Evolutionary conservation across 495 filamentous ascomycete species (phyloP), one percentile per base, ranked within the genome.

Genomic region (Annulohypoxylon moriforme): DNA sequence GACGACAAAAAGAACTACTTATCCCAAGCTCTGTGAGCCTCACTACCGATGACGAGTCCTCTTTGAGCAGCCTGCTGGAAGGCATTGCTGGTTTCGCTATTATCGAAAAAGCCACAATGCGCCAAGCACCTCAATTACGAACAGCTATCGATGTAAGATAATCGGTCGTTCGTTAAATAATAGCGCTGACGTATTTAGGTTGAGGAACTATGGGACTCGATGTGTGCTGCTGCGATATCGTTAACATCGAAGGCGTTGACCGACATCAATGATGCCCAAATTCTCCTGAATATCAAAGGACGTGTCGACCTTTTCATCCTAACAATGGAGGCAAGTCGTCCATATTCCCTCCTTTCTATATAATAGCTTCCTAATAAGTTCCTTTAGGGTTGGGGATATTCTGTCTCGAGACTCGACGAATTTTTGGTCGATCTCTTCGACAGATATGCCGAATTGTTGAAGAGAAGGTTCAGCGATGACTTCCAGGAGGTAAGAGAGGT

Each of bases 171-270:
- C 7, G n/a, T 13, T 25, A 57, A 44, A 34, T 56, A 11, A 24
- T 14, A 7, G 31, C 56, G 18, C 79, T 84, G 46, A 85, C 62
- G 31, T 20, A 31, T 62, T 33, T 67, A 95, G 92, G 92, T 97
- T 55, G 95, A 98, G 75, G 94, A 97, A 77, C 85, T 99, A 5
- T 99, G 96, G 96, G 94, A 98, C 76, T 97, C 94, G 0, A 95
- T 98, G 93, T 98, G 94, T 74, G 92, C 96, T 74, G 89, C 88
- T 22, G 91, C 93, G 4, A 92, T 97, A 60, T 85, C 82, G 22
- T 82, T 97, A 36, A 95, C 96, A 69, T 88, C 89, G 0, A 91
- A 88, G 67, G 91, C 94, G 10, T 81, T 98, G 7, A 83, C 86
- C 33, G 88, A 90, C 25, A 89, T 98, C 40, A 89, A 90, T 29